Conservation (phyloP, 2,329 filamentous ascomycete genomes). For the Nothophaeocryptopus gaeumannii region DNA sequence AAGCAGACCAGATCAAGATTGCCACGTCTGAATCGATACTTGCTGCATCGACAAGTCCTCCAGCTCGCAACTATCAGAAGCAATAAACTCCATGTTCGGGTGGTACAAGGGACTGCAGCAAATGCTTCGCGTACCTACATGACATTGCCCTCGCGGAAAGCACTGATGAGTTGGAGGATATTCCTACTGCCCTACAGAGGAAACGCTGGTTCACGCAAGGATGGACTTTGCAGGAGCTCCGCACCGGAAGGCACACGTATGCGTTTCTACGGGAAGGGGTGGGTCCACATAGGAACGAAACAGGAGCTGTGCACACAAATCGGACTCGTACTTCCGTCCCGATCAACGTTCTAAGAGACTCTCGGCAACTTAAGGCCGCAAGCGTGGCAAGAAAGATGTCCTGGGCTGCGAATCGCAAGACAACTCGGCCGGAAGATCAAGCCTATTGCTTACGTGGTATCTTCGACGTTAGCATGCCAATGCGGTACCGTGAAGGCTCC, state of each 20-base stretch:
- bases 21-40: conserved; percentile 23
- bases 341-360: conserved; percentile 1
- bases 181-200: background rate
- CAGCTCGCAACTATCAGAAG: conserved; percentile 20
- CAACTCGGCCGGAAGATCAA: conserved; percentile 15
- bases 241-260: conserved; percentile 4
- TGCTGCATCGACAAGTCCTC: conserved; percentile 26
- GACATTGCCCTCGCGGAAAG: background rate
- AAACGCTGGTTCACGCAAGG: conserved; percentile 12
- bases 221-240: conserved; percentile 24
- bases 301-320: conserved; percentile 15
- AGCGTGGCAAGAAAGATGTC: conserved; percentile 12
- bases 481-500: conserved; percentile 19
- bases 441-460: conserved; percentile 21
- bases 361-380: background rate
- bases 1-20: conserved; percentile 15
- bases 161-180: background rate
- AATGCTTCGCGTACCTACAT: conserved; percentile 36
- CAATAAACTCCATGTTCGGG: conserved; percentile 25
- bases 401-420: conserved; percentile 15
- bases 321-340: conserved; percentile 31
- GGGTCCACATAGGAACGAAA: conserved; percentile 10
- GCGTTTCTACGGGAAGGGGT: conserved; percentile 7
- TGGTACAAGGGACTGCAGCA: conserved; percentile 34
- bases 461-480: conserved; percentile 21